These are phyloP conservation scores for Xylaria sp. DNA, from an alignment of 2,329 filamentous ascomycete species.

Conservation along the genomic window DNA sequence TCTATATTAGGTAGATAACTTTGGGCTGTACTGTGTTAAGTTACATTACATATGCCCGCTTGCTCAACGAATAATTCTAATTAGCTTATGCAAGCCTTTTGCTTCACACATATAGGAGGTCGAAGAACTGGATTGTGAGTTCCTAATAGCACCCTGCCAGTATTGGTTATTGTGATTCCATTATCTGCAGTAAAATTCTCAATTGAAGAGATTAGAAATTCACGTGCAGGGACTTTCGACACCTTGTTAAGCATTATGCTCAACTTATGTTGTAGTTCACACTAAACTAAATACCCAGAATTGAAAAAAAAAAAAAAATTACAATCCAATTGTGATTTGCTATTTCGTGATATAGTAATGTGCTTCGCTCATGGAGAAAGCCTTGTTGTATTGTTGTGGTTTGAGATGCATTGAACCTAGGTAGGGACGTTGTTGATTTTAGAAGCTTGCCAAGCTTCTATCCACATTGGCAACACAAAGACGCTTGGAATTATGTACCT, in stretches of 20 bases:
- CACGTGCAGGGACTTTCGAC: background rate
- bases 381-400: background rate
- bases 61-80: background rate
- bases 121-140: background rate
- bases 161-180: background rate
- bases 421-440: background rate
- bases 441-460: background rate
- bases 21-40: too few relatives aligned
- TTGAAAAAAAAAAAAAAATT: too few relatives aligned
- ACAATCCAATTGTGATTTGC: background rate
- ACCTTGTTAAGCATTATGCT: background rate
- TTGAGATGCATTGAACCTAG: background rate
- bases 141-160: background rate
- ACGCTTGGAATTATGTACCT: too few relatives aligned
- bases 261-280: background rate
- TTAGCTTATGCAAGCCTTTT: background rate
- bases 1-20: too few relatives aligned
- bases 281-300: background rate
- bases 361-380: background rate
- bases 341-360: background rate
- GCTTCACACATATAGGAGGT: background rate
- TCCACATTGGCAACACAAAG: too few relatives aligned
- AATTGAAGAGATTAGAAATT: background rate
- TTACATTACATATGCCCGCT: background rate
- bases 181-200: too few relatives aligned